Percentiles rank a stretch among this genome's conserved stretches.
Conservation (phyloP, 2,329 filamentous ascomycete species). For the Colletotrichum limetticola region DNA sequence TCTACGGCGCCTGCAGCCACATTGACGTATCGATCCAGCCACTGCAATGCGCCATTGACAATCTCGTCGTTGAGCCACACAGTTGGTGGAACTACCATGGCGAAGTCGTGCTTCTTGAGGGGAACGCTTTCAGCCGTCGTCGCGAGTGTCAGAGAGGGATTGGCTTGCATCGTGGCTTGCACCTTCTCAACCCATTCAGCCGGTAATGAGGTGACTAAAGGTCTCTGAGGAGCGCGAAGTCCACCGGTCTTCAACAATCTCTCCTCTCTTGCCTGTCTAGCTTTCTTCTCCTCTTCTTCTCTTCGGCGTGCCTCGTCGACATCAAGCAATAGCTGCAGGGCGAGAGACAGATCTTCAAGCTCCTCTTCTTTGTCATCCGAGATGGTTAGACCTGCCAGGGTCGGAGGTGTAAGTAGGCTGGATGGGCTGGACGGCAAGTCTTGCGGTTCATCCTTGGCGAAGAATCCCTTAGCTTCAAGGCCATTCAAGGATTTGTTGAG, state of each 20-base stretch:
- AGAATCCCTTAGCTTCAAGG: slow-evolving; percentile 15
- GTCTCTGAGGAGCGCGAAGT: slow-evolving; percentile 23
- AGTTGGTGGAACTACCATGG: slow-evolving; percentile 64
- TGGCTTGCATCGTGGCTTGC: background rate
- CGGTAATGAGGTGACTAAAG: slow-evolving; percentile 20
- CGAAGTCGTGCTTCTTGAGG: slow-evolving; percentile 66
- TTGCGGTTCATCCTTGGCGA: background rate
- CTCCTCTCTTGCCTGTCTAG: slow-evolving; percentile 4
- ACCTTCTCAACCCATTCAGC: slow-evolving; percentile 22
- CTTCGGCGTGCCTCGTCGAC: slow-evolving; percentile 24
- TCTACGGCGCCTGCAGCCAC: slow-evolving; percentile 62
- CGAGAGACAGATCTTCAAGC: slow-evolving; percentile 33
- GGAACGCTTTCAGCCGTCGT: slow-evolving; percentile 29
- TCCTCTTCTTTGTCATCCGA: slow-evolving; percentile 34
- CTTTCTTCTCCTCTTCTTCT: slow-evolving; percentile 30
- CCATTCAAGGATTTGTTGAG: slow-evolving; percentile 14
- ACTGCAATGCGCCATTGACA: slow-evolving; percentile 73
- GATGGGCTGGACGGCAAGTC: background rate
- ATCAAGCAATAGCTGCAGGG: slow-evolving; percentile 27
- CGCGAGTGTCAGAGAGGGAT: slow-evolving; percentile 14
- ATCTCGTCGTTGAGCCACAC: slow-evolving; percentile 83
- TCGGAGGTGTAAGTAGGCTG: slow-evolving; percentile 6
- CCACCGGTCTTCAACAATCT: slow-evolving; percentile 29
- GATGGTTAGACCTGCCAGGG: slow-evolving; percentile 20
- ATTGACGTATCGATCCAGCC: slow-evolving; percentile 70